phyloP scores from a whole-genome alignment of 2,329 filamentous ascomycete species.

The Trichoderma atrobrunneum region DNA sequence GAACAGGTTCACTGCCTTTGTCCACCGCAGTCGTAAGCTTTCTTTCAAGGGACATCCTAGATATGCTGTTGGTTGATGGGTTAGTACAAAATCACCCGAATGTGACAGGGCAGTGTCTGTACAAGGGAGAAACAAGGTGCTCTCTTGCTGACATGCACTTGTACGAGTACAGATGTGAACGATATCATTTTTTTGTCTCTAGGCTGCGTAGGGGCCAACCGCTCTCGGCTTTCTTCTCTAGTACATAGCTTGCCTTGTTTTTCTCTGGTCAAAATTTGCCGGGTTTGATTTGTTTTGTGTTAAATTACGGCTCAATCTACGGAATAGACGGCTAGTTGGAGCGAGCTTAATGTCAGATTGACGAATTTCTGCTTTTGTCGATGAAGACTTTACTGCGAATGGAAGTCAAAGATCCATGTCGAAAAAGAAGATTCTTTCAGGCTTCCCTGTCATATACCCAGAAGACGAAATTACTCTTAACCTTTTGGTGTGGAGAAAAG shows the following conservation, averaged over 20 bases:
- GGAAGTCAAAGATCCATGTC: neutral
- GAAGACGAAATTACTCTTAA: constrained; percentile 1
- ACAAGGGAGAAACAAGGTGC: neutral
- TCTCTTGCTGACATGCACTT: neutral
- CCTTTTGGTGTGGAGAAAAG: neutral
- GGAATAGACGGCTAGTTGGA: neutral
- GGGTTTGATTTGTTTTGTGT: neutral
- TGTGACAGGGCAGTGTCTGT: neutral
- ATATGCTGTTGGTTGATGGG: neutral
- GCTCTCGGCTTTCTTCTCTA: neutral
- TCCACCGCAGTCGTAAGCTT: neutral
- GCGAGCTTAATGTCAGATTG: neutral
- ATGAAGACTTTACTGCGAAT: neutral
- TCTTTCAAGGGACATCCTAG: neutral
- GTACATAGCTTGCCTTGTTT: neutral
- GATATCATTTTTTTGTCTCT: neutral
- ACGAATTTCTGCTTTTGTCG: neutral
- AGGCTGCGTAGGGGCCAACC: neutral
- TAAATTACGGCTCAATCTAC: neutral
- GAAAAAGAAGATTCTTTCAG: neutral
- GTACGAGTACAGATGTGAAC: neutral
- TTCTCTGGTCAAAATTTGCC: neutral
- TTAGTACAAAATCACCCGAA: neutral
- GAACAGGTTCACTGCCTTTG: neutral
- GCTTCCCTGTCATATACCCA: neutral